phyloP scores from a whole-genome alignment of 116 monocot genomes.

The Trichopus zeylanicus region DNA sequence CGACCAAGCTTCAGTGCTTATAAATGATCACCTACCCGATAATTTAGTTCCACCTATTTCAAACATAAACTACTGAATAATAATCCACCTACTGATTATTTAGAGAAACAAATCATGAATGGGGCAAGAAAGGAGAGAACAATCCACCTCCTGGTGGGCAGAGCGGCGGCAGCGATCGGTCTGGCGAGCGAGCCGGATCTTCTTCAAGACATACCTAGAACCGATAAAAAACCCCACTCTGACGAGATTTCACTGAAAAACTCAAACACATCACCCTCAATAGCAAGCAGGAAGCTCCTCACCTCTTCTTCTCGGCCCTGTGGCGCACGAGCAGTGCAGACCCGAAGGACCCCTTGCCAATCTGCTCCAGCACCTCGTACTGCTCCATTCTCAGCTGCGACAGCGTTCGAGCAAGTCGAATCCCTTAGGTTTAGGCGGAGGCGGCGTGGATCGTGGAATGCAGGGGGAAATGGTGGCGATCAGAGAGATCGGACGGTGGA shows the following conservation, averaged over 20 bases:
- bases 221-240: not conserved
- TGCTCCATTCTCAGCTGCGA: constrained; percentile 20
- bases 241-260: not conserved
- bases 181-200: constrained; percentile 70
- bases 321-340: constrained; percentile 75
- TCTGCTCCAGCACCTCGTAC: constrained; percentile 55
- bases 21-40: not conserved
- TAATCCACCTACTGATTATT: too few species aligned
- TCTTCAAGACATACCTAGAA: constrained; percentile 71
- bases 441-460: too few species aligned
- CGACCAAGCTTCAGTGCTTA: too few species aligned
- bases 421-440: too few species aligned
- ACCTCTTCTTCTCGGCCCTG: constrained; percentile 70
- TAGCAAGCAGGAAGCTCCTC: not conserved
- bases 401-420: too few species aligned
- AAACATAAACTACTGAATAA: too few species aligned
- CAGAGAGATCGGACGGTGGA: too few species aligned
- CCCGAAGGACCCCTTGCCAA: constrained; percentile 59
- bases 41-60: too few species aligned
- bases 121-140: not conserved
- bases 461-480: too few species aligned
- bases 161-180: constrained; percentile 57
- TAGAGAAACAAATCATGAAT: not conserved
- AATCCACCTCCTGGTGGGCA: constrained; percentile 57
- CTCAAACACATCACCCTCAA: not conserved